Evolutionary conservation across 169 alveolate species (phyloP).

Genomic region (Plasmodium vinckei): DNA sequence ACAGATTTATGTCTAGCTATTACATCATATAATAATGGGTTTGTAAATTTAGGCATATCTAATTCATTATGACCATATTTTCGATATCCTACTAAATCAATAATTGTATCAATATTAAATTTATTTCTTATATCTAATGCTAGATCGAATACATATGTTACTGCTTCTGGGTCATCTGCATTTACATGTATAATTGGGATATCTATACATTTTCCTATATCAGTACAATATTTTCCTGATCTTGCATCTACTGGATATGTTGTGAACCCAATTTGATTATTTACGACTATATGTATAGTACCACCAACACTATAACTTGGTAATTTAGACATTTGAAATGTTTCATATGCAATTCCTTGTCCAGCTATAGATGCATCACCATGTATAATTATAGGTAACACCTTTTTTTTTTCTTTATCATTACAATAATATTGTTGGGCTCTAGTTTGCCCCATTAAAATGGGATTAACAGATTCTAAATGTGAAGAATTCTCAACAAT

Average conservation of each 20-base stretch:
- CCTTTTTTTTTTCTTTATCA: constrained; percentile 81
- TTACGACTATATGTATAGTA: constrained; percentile 92
- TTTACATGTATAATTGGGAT: constrained; percentile 96
- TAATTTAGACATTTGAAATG: constrained; percentile 92
- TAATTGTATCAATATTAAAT: constrained; percentile 92
- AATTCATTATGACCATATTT: constrained; percentile 95
- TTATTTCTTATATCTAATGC: constrained; percentile 93
- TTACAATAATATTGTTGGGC: constrained; percentile 90
- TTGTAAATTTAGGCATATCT: constrained; percentile 96
- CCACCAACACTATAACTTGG: constrained; percentile 93
- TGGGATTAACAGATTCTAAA: constrained; percentile 95
- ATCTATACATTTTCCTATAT: constrained; percentile 92
- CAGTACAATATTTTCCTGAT: constrained; percentile 92
- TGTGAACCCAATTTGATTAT: constrained; percentile 96
- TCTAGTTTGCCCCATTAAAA: constrained; percentile 93
- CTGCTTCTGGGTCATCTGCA: constrained; percentile 95
- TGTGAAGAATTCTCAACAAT: constrained; percentile 95
- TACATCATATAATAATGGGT: constrained; percentile 92
- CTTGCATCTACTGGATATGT: constrained; percentile 93
- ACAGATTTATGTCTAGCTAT: constrained; percentile 89
- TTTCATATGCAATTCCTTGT: constrained; percentile 96
- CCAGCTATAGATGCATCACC: constrained; percentile 98
- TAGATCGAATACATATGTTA: constrained; percentile 89
- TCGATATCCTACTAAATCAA: constrained; percentile 95
- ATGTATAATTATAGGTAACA: constrained; percentile 92